Conservation (phyloP, 768 basidiomycete genomes). For the Lactarius sanguifluus region DNA sequence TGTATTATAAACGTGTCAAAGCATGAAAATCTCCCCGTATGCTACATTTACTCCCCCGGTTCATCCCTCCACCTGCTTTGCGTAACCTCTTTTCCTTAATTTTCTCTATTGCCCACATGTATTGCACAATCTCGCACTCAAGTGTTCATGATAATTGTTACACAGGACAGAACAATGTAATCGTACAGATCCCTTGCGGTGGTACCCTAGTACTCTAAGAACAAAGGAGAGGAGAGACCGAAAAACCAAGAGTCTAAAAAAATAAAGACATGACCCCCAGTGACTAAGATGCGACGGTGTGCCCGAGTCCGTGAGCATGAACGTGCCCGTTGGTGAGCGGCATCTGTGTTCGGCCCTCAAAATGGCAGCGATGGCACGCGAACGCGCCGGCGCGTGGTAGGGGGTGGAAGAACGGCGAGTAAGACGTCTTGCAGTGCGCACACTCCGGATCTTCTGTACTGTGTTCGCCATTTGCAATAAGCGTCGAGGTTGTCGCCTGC, state of each 20-base stretch:
- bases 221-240: conserved; percentile 2
- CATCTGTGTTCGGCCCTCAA: conserved; percentile 32
- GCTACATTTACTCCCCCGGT: conserved; percentile 10
- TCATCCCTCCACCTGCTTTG: background rate
- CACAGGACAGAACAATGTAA: conserved; percentile 31
- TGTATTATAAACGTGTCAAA: conserved; percentile 68
- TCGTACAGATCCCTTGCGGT: conserved; percentile 22
- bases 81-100: conserved; percentile 11
- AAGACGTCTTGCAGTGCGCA: conserved; percentile 61
- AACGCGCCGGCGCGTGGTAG: conserved; percentile 34
- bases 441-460: conserved; percentile 45
- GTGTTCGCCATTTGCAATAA: background rate
- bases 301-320: conserved; percentile 13
- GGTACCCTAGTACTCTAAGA: conserved; percentile 25
- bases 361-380: conserved; percentile 50
- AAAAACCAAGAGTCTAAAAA: conserved; percentile 3
- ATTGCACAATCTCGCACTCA: conserved; percentile 27
- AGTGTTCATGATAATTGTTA: conserved; percentile 29
- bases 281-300: conserved; percentile 4
- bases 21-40: conserved; percentile 13
- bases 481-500: conserved; percentile 1
- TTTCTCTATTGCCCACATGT: conserved; percentile 24
- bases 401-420: conserved; percentile 75
- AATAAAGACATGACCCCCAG: background rate
- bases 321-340: conserved; percentile 26